Evolutionary conservation across 257 asterid species (phyloP).

Genomic region (Ligustrum vulgare): DNA sequence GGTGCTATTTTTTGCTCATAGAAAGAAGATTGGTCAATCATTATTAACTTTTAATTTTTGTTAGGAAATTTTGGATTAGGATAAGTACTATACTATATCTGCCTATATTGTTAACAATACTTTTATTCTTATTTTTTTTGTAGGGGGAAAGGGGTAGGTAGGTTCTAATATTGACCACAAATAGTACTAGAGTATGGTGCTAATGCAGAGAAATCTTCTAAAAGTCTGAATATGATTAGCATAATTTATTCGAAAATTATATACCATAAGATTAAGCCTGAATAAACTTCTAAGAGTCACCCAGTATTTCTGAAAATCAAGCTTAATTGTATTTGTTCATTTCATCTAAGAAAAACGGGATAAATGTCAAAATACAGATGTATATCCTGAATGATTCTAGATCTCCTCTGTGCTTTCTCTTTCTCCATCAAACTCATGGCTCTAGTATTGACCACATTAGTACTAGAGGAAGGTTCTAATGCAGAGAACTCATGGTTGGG

Average conservation of each 20-base stretch:
- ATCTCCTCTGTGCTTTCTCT: neutral
- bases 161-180: neutral
- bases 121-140: too few species aligned
- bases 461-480: too few species aligned
- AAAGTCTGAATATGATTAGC: neutral
- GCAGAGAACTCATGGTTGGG: slow-evolving; percentile 95
- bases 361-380: neutral
- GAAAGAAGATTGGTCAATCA: neutral
- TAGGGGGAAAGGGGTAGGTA: too few species aligned
- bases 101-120: neutral
- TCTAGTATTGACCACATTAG: too few species aligned
- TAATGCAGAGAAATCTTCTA: neutral
- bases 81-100: neutral
- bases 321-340: neutral
- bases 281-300: neutral
- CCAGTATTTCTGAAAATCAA: neutral
- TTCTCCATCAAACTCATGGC: neutral
- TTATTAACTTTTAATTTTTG: neutral
- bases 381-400: neutral
- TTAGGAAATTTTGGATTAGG: neutral
- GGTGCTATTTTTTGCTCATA: neutral
- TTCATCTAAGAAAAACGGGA: neutral
- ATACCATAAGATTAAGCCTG: neutral
- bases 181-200: neutral
- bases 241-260: neutral